Percentiles rank a stretch among this genome's conserved stretches.
Conservation (phyloP, 495 filamentous ascomycete species). For the Parathielavia hyrcaniae region DNA sequence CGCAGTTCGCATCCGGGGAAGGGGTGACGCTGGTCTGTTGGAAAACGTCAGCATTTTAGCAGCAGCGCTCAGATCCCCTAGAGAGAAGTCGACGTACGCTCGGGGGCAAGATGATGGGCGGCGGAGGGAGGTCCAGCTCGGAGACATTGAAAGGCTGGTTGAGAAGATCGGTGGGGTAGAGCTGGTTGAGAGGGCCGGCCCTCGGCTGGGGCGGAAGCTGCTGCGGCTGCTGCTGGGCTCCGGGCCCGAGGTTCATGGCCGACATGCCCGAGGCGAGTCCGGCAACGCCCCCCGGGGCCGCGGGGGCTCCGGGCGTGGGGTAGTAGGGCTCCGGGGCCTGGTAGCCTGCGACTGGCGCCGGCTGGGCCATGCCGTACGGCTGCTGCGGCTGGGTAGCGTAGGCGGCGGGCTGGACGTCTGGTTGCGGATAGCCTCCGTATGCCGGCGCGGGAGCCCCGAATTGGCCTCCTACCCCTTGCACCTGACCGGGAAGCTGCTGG, state of each 20-base stretch:
- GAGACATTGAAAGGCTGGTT: conserved; percentile 89
- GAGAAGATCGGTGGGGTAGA: conserved; percentile 85
- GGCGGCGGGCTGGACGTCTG: conserved; percentile 49
- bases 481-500: conserved; percentile 23
- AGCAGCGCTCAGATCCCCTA: neutral
- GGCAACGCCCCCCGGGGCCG: conserved; percentile 51
- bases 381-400: conserved; percentile 45
- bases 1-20: conserved; percentile 86
- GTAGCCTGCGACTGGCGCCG: conserved; percentile 47
- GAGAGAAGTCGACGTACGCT: conserved; percentile 60
- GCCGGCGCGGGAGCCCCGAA: conserved; percentile 37
- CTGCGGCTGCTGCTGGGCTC: conserved; percentile 48
- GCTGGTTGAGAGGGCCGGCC: conserved; percentile 65
- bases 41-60: conserved; percentile 24
- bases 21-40: conserved; percentile 81
- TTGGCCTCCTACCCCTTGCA: conserved; percentile 27
- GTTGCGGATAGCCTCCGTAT: conserved; percentile 57
- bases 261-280: conserved; percentile 79
- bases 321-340: conserved; percentile 64
- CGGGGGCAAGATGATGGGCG: conserved; percentile 81
- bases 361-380: conserved; percentile 46
- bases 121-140: conserved; percentile 87
- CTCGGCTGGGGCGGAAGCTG: conserved; percentile 48
- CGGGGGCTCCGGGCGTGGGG: conserved; percentile 44
- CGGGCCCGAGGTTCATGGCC: conserved; percentile 64